These are phyloP conservation scores for Aspergillus ochraceoroseus DNA, from an alignment of 2,329 filamentous ascomycete species.

Conservation along the genomic window DNA sequence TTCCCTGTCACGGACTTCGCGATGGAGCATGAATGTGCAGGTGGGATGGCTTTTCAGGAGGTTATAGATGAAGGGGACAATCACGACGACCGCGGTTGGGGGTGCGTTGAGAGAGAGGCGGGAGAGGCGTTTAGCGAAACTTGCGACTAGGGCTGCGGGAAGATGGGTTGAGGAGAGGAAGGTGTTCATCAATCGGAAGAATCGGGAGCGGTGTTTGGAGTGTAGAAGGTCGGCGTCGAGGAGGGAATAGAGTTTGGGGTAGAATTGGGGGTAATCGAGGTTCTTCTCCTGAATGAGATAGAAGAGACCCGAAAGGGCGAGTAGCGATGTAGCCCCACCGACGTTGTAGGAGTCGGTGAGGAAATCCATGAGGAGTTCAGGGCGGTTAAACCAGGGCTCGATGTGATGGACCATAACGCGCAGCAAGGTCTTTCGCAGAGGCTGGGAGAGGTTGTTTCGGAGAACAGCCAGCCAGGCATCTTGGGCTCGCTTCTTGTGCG, in stretches of 20 bases:
- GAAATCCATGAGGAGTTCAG: constrained; percentile 91
- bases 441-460: constrained; percentile 57
- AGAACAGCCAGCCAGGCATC: constrained; percentile 81
- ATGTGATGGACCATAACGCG: constrained; percentile 70
- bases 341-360: constrained; percentile 87
- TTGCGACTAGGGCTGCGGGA: constrained; percentile 82
- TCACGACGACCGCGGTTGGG: constrained; percentile 79
- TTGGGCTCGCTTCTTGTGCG: constrained; percentile 75
- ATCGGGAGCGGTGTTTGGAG: constrained; percentile 87
- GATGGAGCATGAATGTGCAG: constrained; percentile 94
- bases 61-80: constrained; percentile 94
- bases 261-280: constrained; percentile 93
- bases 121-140: constrained; percentile 91
- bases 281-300: constrained; percentile 92
- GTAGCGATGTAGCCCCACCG: constrained; percentile 78
- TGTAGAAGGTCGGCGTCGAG: constrained; percentile 81
- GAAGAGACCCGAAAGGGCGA: constrained; percentile 88
- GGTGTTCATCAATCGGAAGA: constrained; percentile 86
- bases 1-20: constrained; percentile 58
- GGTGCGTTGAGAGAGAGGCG: constrained; percentile 81
- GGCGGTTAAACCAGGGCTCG: constrained; percentile 81
- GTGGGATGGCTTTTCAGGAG: constrained; percentile 82
- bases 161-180: constrained; percentile 90
- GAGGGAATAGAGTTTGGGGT: constrained; percentile 86
- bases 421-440: constrained; percentile 74